Conservation (phyloP, 2,329 filamentous ascomycete genomes). For the Sphaerulina vaccinii region DNA sequence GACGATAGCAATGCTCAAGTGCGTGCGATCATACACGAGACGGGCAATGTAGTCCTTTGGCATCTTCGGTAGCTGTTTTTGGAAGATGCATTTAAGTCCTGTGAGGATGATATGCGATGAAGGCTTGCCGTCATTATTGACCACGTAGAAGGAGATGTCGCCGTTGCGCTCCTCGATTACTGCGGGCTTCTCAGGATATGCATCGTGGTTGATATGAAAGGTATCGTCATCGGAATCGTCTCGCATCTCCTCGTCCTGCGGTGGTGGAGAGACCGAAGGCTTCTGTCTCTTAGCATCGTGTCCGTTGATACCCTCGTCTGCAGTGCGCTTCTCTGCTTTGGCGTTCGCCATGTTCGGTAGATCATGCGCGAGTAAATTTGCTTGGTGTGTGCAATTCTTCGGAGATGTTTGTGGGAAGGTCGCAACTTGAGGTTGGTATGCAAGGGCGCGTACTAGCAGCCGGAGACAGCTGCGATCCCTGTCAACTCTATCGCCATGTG, state of each 20-base stretch:
- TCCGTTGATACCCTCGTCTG: constrained; percentile 58
- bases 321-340: constrained; percentile 64
- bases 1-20: constrained; percentile 94
- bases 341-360: constrained; percentile 18
- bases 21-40: constrained; percentile 93
- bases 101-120: constrained; percentile 93
- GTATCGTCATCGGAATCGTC: constrained; percentile 19
- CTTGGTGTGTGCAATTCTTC: background rate
- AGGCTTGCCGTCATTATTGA: constrained; percentile 89
- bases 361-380: constrained; percentile 3
- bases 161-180: constrained; percentile 91
- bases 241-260: constrained; percentile 21
- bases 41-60: constrained; percentile 98
- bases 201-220: constrained; percentile 46
- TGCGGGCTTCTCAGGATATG: constrained; percentile 90
- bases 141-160: constrained; percentile 94
- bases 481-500: constrained; percentile 1
- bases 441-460: background rate
- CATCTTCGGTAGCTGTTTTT: constrained; percentile 98
- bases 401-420: background rate
- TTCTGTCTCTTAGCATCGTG: constrained; percentile 66
- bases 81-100: constrained; percentile 94
- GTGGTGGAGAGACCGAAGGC: constrained; percentile 41
- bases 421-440: background rate
- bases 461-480: constrained; percentile 8